Evolutionary conservation across 495 filamentous ascomycete species (phyloP).

Genomic region (Trichocladium uniseriatum): DNA sequence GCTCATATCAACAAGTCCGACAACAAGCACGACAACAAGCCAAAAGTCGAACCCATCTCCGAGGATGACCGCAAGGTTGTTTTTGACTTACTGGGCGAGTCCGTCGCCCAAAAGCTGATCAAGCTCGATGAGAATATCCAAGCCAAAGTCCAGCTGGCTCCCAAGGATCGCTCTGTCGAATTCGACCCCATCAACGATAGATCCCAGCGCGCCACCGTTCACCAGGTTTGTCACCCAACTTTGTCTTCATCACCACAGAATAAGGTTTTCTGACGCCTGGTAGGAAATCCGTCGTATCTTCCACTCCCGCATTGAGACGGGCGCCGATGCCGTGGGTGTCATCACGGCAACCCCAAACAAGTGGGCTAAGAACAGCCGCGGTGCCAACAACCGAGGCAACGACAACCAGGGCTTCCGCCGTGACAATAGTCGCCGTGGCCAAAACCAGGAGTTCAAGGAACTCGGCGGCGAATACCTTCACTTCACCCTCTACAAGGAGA

Average conservation of each 20-base stretch:
- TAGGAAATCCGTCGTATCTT: constrained; percentile 42
- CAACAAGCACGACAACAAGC: constrained; percentile 7
- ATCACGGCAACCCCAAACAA: constrained; percentile 29
- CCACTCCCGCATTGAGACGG: constrained; percentile 21
- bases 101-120: constrained; percentile 26
- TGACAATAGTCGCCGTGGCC: constrained; percentile 15
- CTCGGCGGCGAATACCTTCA: constrained; percentile 75
- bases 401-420: constrained; percentile 24
- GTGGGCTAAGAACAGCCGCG: constrained; percentile 22
- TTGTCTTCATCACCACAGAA: background rate
- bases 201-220: constrained; percentile 27
- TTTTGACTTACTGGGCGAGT: constrained; percentile 23
- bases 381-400: no score
- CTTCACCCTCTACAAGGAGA: constrained; percentile 94
- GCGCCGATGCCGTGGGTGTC: constrained; percentile 18
- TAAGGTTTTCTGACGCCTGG: constrained; percentile 2
- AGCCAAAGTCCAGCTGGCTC: constrained; percentile 16
- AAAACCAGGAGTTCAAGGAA: constrained; percentile 19
- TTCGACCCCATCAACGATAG: constrained; percentile 35
- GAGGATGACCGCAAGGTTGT: constrained; percentile 16
- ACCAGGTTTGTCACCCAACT: constrained; percentile 25
- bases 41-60: constrained; percentile 7
- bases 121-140: constrained; percentile 24
- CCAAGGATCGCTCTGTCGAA: constrained; percentile 14
- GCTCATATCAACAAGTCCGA: constrained; percentile 1